A percentile compares a stretch with the other conserved stretches of the same genome.
Evolutionary conservation across 139 green algal species (phyloP).

Genomic region (Chlorella sorokiniana): DNA sequence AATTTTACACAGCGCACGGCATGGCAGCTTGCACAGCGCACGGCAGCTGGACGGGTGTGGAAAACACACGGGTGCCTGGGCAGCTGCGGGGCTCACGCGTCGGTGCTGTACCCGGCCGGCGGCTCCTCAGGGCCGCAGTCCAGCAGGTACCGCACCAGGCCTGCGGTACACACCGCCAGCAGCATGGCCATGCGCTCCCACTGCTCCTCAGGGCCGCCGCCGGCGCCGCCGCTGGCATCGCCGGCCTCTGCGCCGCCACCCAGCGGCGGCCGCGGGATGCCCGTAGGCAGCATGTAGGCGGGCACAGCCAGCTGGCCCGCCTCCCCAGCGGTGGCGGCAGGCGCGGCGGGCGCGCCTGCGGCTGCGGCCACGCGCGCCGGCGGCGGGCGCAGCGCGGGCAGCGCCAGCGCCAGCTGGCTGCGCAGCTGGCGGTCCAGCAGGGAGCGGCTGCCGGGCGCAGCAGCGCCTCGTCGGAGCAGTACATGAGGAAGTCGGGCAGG

Average conservation of each 20-base stretch:
- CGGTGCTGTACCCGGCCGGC: background rate
- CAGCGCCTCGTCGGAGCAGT: slow-evolving; percentile 13
- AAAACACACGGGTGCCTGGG: background rate
- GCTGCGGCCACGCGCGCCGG: background rate
- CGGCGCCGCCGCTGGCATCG: background rate
- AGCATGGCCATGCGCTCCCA: slow-evolving; percentile 34
- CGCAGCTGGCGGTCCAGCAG: slow-evolving; percentile 24
- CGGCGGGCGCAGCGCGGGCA: slow-evolving; percentile 18
- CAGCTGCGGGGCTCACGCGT: background rate
- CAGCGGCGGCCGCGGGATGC: slow-evolving; percentile 23
- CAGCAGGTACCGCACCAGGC: slow-evolving; percentile 16
- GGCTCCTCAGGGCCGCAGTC: slow-evolving; percentile 6
- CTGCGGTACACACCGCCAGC: slow-evolving; percentile 12
- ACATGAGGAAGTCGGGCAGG: slow-evolving; percentile 26
- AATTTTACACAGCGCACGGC: background rate
- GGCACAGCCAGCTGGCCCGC: background rate
- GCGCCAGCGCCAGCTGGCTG: background rate
- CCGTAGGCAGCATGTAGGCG: slow-evolving; percentile 17
- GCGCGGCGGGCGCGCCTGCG: background rate
- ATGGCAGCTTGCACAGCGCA: background rate
- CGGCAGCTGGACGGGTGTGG: background rate
- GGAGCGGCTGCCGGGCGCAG: background rate
- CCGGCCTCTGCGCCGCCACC: background rate
- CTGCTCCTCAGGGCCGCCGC: background rate
- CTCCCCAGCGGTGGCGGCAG: no score